Base-by-base conservation (phyloP, 192 early-diverging fungal genomes). In the Paraglomus occultum region DNA sequence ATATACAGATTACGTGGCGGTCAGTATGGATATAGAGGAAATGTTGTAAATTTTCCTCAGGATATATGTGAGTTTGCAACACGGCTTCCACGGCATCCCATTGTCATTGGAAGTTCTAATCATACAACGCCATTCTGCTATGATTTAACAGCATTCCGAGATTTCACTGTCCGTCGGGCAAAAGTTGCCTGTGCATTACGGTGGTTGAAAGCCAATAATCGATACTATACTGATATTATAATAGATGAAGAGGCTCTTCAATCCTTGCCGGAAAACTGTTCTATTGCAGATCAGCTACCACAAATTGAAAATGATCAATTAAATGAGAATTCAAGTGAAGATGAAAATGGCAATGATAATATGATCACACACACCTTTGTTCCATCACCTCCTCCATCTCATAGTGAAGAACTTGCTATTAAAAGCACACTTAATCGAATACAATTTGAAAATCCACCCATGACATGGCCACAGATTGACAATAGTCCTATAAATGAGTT, bases 401-500 rank as follows among this genome's bases (percentile, higher is more conserved):
- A 40, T 42, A 42, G 31, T 43, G 11, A 60, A 60, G 39, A 60
- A 5, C 10, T 5, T 43, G 40, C 8, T 1, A 60, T 43, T 12
- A 10, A 6, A 44, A 38, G 45, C 17, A 12, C 58, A 3, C 58
- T 60, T 60, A 17, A 1, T 40, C 6, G 20, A 42, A 60, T 60
- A 17, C 40, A 60, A 60, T 15, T 14, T 8, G 8, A 40, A 42
- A 12, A 1, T 60, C 14, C 14, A 39, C 39, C 58, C 2, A 38
- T 60, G 40, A 42, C 18, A 43, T 60, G 39, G 7, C 39, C 40
- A 40, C 40, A 4, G 12, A 60, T 60, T 39, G 39, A 60, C 45
- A 6, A 38, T 11, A 44, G 7, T 60, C 39, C 58, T 4, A 42
- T 60, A 10, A 60, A 60, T 60, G 11, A 60, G 45, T 60, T 60